Conservation (phyloP, 164 flowering plant species). For the Nelumbo lutea region DNA sequence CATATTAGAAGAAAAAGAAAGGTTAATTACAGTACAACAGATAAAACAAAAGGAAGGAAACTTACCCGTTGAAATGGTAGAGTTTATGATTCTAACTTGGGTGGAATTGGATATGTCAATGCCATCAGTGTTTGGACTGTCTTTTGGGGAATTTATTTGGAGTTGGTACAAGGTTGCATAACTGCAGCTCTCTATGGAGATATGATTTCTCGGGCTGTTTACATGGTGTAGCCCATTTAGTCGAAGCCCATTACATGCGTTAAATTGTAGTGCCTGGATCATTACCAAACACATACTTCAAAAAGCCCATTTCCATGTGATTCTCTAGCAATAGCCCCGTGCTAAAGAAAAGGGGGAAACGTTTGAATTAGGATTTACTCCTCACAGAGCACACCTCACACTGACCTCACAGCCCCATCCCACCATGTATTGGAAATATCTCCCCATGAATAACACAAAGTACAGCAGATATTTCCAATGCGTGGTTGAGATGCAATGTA, state of each 20-base stretch:
- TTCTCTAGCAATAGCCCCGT: too few relatives aligned
- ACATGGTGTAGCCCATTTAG: slow-evolving; percentile 13
- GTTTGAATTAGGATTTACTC: too few relatives aligned
- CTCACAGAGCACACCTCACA: too few relatives aligned
- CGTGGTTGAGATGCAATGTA: too few relatives aligned
- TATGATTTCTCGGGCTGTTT: slow-evolving; percentile 20
- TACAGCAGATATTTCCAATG: too few relatives aligned
- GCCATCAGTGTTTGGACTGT: slow-evolving; percentile 38
- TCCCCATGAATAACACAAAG: too few relatives aligned
- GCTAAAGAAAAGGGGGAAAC: too few relatives aligned
- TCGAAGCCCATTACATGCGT: slow-evolving; percentile 17
- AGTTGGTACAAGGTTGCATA: slow-evolving; percentile 12
- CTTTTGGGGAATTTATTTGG: slow-evolving; percentile 16
- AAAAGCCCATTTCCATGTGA: too few relatives aligned
- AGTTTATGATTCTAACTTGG: slow-evolving; percentile 6
- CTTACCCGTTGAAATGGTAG: slow-evolving; percentile 21
- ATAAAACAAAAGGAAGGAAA: not conserved
- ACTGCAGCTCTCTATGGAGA: slow-evolving; percentile 1
- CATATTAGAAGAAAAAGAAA: too few relatives aligned
- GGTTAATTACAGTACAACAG: too few relatives aligned
- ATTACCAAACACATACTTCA: not conserved
- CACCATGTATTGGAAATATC: too few relatives aligned
- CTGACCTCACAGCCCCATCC: too few relatives aligned
- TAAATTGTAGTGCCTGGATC: slow-evolving; percentile 11
- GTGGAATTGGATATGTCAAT: slow-evolving; percentile 19